Percentiles rank a stretch among this genome's conserved stretches.
These are phyloP conservation scores for Sporothrix globosa DNA, from an alignment of 2,329 filamentous ascomycete genomes.

Conservation along the genomic window DNA sequence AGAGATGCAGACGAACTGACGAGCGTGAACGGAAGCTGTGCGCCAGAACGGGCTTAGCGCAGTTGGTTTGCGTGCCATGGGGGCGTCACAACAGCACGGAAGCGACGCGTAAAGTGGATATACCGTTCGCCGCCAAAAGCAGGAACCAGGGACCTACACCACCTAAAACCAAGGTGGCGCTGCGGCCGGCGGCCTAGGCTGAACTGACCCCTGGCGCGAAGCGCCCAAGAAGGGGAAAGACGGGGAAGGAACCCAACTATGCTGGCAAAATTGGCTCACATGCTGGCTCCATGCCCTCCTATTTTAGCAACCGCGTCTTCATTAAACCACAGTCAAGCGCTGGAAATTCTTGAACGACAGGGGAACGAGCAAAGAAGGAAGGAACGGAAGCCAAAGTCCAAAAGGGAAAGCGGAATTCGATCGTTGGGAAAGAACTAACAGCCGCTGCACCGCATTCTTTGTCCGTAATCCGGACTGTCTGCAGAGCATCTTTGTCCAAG, in stretches of 20 bases:
- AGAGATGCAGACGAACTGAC: background rate
- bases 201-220: constrained; percentile 32
- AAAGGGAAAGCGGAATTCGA: background rate
- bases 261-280: constrained; percentile 24
- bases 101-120: constrained; percentile 32
- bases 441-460: background rate
- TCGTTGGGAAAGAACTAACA: constrained; percentile 10
- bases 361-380: constrained; percentile 16
- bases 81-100: constrained; percentile 1
- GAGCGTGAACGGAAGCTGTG: constrained; percentile 1
- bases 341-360: background rate
- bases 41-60: constrained; percentile 15
- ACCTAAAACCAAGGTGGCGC: constrained; percentile 5
- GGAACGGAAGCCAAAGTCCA: background rate
- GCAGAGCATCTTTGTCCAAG: background rate
- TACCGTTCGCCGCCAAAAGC: constrained; percentile 1
- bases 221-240: constrained; percentile 29
- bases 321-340: constrained; percentile 5
- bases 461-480: background rate
- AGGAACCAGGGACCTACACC: constrained; percentile 9
- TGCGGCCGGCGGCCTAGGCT: background rate
- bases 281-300: constrained; percentile 18
- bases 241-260: constrained; percentile 24
- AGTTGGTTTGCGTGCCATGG: constrained; percentile 17
- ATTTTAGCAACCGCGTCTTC: constrained; percentile 30